These are phyloP conservation scores for Coccomyxa sp. DNA, from an alignment of 139 green algal genomes.

Conservation along the genomic window DNA sequence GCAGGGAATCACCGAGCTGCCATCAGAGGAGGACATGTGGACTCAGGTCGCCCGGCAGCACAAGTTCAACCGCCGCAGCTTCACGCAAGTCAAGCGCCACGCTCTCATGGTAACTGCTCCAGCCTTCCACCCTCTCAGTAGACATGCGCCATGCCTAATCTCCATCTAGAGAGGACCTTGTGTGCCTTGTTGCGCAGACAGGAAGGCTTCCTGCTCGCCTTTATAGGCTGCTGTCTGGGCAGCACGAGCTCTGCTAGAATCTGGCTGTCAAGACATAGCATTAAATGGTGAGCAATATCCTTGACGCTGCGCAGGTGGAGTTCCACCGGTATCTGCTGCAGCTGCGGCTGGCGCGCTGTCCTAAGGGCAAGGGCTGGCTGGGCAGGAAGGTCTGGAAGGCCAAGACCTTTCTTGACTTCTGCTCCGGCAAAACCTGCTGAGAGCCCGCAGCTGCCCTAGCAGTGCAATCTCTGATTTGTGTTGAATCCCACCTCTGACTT, in stretches of 20 bases:
- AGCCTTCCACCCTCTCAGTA: neutral
- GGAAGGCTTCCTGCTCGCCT: too few species aligned
- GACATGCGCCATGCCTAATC: neutral
- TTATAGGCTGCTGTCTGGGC: too few species aligned
- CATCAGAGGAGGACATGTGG: neutral
- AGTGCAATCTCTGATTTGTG: too few species aligned
- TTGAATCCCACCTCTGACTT: too few species aligned
- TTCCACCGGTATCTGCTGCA: neutral
- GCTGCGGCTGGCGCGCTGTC: neutral
- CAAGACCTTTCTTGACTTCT: neutral
- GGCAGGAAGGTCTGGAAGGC: neutral
- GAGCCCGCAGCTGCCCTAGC: too few species aligned
- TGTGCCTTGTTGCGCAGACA: too few species aligned
- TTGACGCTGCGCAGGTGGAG: neutral
- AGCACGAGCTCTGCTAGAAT: too few species aligned
- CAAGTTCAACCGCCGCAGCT: neutral
- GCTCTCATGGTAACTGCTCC: neutral
- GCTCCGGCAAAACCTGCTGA: neutral
- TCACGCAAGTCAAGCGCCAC: neutral
- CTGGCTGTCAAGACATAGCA: too few species aligned
- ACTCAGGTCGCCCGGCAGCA: neutral
- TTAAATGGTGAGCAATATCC: too few species aligned
- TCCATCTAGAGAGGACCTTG: too few species aligned
- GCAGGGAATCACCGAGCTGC: neutral
- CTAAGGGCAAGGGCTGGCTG: neutral